Percentiles rank a stretch among this genome's conserved stretches.
phyloP scores from a whole-genome alignment of 2,329 filamentous ascomycete genomes.

The Xylaria hypoxylon region DNA sequence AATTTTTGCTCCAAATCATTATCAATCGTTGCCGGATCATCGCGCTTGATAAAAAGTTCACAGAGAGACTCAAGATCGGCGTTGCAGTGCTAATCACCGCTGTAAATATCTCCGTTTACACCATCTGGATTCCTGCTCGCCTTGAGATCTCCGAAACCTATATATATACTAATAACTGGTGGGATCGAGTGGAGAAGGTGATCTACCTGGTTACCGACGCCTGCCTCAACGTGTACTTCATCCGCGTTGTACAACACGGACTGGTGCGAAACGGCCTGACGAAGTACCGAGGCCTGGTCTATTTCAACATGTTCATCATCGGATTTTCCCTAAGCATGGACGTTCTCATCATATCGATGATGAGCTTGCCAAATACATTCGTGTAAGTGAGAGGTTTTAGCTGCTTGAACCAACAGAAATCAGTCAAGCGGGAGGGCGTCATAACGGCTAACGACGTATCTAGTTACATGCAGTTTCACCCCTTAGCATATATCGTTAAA shows the following conservation, averaged over 20 bases:
- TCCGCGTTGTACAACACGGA: slow-evolving; percentile 57
- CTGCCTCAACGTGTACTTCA: slow-evolving; percentile 63
- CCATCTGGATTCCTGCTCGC: slow-evolving; percentile 66
- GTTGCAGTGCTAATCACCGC: slow-evolving; percentile 59
- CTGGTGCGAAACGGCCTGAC: slow-evolving; percentile 60
- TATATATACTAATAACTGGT: slow-evolving; percentile 60
- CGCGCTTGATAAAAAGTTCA: slow-evolving; percentile 54
- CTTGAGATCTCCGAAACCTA: slow-evolving; percentile 57
- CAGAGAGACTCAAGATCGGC: slow-evolving; percentile 57
- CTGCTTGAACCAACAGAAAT: background rate
- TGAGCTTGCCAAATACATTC: slow-evolving; percentile 58
- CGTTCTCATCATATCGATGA: slow-evolving; percentile 55
- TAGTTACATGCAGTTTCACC: slow-evolving; percentile 63
- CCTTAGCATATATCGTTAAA: slow-evolving; percentile 65
- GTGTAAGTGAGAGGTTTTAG: slow-evolving; percentile 46
- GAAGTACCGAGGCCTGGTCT: slow-evolving; percentile 60
- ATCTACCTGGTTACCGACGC: slow-evolving; percentile 63
- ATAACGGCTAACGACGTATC: slow-evolving; percentile 1
- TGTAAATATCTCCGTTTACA: slow-evolving; percentile 65
- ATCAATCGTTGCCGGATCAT: slow-evolving; percentile 64
- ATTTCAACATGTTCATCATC: slow-evolving; percentile 60
- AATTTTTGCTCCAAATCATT: slow-evolving; percentile 65
- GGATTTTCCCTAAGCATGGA: slow-evolving; percentile 60
- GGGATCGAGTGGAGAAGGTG: slow-evolving; percentile 65
- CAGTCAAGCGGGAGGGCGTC: background rate